Evolutionary conservation across 768 basidiomycete species (phyloP).

Genomic region (Guyanaporus albipodus): DNA sequence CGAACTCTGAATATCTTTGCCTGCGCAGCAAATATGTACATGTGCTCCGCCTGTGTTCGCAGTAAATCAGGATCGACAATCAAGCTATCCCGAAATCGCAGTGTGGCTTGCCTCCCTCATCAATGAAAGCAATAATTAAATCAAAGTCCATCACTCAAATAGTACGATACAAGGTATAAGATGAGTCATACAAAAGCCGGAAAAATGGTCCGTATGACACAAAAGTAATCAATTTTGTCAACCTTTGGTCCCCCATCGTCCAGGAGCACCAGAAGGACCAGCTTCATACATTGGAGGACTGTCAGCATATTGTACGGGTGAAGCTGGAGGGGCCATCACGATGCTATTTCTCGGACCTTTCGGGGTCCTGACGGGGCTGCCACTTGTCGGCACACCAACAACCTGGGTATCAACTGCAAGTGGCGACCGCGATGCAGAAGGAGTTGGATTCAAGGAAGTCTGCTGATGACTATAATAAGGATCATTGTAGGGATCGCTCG

Average conservation of each 20-base stretch:
- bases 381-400: slow-evolving; percentile 20
- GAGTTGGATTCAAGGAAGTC: slow-evolving; percentile 15
- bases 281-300: slow-evolving; percentile 66
- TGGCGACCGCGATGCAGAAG: slow-evolving; percentile 36
- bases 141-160: background rate
- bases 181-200: slow-evolving; percentile 9
- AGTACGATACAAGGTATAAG: slow-evolving; percentile 26
- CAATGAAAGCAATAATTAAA: background rate
- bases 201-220: slow-evolving; percentile 17
- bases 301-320: slow-evolving; percentile 39
- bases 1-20: slow-evolving; percentile 19
- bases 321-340: slow-evolving; percentile 22
- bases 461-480: slow-evolving; percentile 29
- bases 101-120: too few relatives aligned
- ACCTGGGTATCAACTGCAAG: slow-evolving; percentile 39
- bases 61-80: too few relatives aligned
- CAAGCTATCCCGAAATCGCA: too few relatives aligned
- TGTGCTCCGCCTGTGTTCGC: too few relatives aligned
- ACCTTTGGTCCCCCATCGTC: slow-evolving; percentile 49
- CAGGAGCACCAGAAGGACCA: slow-evolving; percentile 43
- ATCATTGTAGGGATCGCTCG: slow-evolving; percentile 26
- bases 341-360: slow-evolving; percentile 31
- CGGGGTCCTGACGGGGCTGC: slow-evolving; percentile 44
- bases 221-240: slow-evolving; percentile 11
- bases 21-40: too few relatives aligned